Evolutionary conservation across 495 filamentous ascomycete genomes (phyloP).

Genomic region (Aspergillus taichungensis): DNA sequence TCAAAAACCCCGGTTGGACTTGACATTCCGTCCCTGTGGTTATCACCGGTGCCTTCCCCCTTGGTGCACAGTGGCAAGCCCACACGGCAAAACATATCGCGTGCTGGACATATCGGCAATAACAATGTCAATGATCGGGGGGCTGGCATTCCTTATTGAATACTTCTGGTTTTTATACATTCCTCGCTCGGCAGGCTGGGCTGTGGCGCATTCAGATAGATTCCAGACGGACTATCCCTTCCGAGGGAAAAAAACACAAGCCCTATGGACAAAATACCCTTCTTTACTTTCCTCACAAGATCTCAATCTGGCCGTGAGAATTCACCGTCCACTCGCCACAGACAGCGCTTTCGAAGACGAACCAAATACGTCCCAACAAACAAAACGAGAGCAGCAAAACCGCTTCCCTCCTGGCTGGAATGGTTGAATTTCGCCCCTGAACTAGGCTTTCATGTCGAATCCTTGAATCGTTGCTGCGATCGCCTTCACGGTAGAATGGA

Average conservation of each 20-base stretch:
- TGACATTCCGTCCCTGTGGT: no score
- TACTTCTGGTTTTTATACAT: conserved; percentile 14
- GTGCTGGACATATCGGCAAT: conserved; percentile 14
- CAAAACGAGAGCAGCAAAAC: no score
- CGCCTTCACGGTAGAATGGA: conserved; percentile 18
- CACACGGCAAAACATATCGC: neutral
- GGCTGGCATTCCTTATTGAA: conserved; percentile 13
- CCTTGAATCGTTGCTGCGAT: neutral
- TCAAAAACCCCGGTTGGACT: no score
- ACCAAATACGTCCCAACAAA: no score
- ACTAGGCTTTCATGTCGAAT: conserved; percentile 13
- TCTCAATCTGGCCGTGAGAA: no score
- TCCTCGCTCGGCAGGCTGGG: conserved; percentile 18
- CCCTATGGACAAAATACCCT: no score
- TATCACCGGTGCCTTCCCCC: neutral
- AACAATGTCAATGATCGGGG: conserved; percentile 16
- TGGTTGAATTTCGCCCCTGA: conserved; percentile 10
- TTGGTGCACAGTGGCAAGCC: neutral
- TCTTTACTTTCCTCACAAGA: neutral
- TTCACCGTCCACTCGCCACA: no score
- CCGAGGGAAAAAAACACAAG: neutral
- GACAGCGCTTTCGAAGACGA: no score
- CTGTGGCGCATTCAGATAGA: conserved; percentile 23
- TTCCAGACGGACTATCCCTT: neutral
- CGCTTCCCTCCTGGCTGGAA: conserved; percentile 13